phyloP scores from a whole-genome alignment of 306 rosid genomes.

The Erythrophleum fordii region DNA sequence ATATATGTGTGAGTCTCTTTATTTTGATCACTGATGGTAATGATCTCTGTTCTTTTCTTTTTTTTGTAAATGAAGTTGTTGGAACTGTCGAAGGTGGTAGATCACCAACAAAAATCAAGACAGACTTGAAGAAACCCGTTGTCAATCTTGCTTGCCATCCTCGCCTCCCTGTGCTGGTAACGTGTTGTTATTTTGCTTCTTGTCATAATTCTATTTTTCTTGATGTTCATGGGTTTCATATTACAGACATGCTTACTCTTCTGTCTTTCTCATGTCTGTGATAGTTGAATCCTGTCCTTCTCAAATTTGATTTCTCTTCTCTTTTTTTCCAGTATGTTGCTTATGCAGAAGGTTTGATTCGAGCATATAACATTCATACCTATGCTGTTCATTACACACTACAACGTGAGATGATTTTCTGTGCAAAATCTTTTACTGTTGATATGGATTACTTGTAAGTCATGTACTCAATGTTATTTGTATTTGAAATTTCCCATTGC shows the following conservation, averaged over 20 bases:
- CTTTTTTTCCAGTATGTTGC: constrained; percentile 78
- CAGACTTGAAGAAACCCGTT: constrained; percentile 95
- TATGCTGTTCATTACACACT: constrained; percentile 96
- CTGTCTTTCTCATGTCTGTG: constrained; percentile 28
- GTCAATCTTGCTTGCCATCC: constrained; percentile 99
- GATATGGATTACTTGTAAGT: constrained; percentile 28
- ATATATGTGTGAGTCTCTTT: constrained; percentile 17
- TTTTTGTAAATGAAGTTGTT: constrained; percentile 75
- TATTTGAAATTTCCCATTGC: constrained; percentile 43
- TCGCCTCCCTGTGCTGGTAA: constrained; percentile 92
- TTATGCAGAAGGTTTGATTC: constrained; percentile 93
- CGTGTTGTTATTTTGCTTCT: constrained; percentile 22
- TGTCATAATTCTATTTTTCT: constrained; percentile 28
- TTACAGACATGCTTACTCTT: constrained; percentile 13
- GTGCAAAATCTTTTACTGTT: constrained; percentile 39
- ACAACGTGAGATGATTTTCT: constrained; percentile 71
- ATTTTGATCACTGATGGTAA: constrained; percentile 25
- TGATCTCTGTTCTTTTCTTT: constrained; percentile 23
- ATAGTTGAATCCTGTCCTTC: constrained; percentile 33
- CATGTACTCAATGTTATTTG: constrained; percentile 24
- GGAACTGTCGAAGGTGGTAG: constrained; percentile 99
- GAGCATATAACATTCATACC: constrained; percentile 92
- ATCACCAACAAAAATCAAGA: constrained; percentile 91
- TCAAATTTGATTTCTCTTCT: constrained; percentile 33
- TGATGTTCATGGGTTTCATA: constrained; percentile 28